phyloP scores from a whole-genome alignment of 2,329 filamentous ascomycete species.

The Ophiocordyceps polyrhachis-furcata region DNA sequence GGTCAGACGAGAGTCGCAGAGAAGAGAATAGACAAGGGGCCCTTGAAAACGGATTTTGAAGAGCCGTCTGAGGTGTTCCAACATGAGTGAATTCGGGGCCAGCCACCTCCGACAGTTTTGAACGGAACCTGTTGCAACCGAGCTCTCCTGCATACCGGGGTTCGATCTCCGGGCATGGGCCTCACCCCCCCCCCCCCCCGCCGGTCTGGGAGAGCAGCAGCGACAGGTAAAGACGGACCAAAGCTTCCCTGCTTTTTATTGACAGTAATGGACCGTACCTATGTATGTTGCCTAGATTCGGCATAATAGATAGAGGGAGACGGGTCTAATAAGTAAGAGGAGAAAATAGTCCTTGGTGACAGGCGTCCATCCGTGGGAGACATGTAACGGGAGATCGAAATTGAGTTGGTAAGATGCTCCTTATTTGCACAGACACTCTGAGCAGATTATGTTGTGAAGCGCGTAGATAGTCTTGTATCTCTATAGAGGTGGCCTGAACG shows the following conservation, averaged over 20 bases:
- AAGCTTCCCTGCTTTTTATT: background rate
- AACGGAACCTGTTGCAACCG: background rate
- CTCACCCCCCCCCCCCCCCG: background rate
- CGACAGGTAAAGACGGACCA: background rate
- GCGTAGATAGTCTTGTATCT: too few relatives aligned
- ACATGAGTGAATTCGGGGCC: slow-evolving; percentile 9
- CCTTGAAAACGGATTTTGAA: slow-evolving; percentile 2
- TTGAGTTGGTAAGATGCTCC: too few relatives aligned
- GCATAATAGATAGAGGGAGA: too few relatives aligned
- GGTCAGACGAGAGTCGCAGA: background rate
- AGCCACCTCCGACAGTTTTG: slow-evolving; percentile 13
- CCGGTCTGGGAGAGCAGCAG: background rate
- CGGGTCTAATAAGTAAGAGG: too few relatives aligned
- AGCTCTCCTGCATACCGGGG: background rate
- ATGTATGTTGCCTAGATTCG: too few relatives aligned
- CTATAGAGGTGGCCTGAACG: too few relatives aligned
- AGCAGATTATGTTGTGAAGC: too few relatives aligned
- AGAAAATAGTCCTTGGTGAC: too few relatives aligned
- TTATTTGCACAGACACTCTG: too few relatives aligned
- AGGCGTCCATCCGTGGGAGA: too few relatives aligned
- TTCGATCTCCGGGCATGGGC: background rate
- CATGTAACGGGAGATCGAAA: too few relatives aligned
- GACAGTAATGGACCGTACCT: too few relatives aligned
- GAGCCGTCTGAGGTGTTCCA: slow-evolving; percentile 10
- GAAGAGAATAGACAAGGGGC: background rate